These are phyloP conservation scores for Citrus glauca DNA, from an alignment of 345 rosid genomes.

Conservation along the genomic window DNA sequence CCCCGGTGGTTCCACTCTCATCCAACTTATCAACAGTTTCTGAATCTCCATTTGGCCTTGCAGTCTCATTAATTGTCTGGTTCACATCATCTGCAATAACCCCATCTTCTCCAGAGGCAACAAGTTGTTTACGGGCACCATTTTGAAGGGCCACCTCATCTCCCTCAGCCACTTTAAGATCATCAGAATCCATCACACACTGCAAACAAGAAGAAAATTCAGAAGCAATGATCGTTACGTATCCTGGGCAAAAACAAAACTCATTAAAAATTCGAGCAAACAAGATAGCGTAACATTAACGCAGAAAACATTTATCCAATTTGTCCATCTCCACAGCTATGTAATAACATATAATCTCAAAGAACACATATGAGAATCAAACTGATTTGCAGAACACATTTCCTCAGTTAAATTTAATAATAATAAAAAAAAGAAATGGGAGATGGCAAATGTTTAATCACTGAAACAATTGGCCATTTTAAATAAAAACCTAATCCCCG, in stretches of 20 bases:
- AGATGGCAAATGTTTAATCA: neutral
- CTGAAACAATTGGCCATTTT: neutral
- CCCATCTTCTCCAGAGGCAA: slow-evolving; percentile 29
- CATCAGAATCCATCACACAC: slow-evolving; percentile 59
- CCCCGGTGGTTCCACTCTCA: slow-evolving; percentile 26
- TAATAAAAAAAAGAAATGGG: neutral
- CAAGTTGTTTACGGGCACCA: slow-evolving; percentile 41
- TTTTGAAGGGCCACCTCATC: slow-evolving; percentile 46
- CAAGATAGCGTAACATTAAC: neutral
- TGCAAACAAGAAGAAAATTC: slow-evolving; percentile 10
- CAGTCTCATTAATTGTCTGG: slow-evolving; percentile 23
- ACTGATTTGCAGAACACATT: neutral
- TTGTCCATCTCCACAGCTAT: neutral
- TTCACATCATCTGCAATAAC: slow-evolving; percentile 22
- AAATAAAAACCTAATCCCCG: neutral
- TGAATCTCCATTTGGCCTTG: slow-evolving; percentile 24
- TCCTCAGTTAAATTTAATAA: neutral
- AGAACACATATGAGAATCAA: neutral
- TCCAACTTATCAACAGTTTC: slow-evolving; percentile 31
- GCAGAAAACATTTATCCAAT: neutral
- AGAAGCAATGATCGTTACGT: neutral
- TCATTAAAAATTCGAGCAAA: neutral
- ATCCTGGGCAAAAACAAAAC: neutral
- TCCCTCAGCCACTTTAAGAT: slow-evolving; percentile 31
- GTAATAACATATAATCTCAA: neutral